Base-by-base conservation (phyloP, 148 eudicot species). In the Spergularia bocconei region DNA sequence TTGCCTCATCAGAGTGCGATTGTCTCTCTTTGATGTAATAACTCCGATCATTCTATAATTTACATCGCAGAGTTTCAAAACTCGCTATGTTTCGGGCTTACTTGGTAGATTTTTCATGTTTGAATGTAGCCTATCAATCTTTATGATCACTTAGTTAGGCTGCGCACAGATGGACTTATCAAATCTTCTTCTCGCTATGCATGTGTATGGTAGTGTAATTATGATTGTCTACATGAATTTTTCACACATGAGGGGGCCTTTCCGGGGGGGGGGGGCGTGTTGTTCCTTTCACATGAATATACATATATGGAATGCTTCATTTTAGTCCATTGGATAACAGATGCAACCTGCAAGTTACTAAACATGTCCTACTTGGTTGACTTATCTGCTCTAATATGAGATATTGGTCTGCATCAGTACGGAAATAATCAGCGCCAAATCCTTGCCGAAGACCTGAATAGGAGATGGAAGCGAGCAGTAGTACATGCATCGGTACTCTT, bases 381-480 rank as follows among this genome's bases (percentile, higher is more conserved):
- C 5, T 48, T 33, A 4, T 47, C 56, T 5, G 11, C 70, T 70
- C 19, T 79, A 61, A 83, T 59, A 71, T 60, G 67, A 75, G 69
- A 15, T 50, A 17, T 61, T 73, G 56, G 25, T 41, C 78, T 77
- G 61, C 67, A 36, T 66, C 72, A 96, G 99, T 92, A 96, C 65
- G 91, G 90, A 53, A 87, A 76, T 85, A 60, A 92, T 84, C 90
- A 93, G 79, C 91, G 86, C 44, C 83, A 76, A 67, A 79, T 79
- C 60, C 74, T 86, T 73, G 88, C 86, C 39, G 98, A 92, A 68
- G 97, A 96, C 82, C 78, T 96, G 87, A 89, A 96, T 75, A 91
- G 85, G 73, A 91, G 88, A 78, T 96, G 99, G 98, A 89, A 87
- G 84, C 91, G 90, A 87, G 83, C 83, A 70, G 76, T 89, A 63